Conservation (phyloP, 2,329 filamentous ascomycete genomes). For the Aspergillus sp. region DNA sequence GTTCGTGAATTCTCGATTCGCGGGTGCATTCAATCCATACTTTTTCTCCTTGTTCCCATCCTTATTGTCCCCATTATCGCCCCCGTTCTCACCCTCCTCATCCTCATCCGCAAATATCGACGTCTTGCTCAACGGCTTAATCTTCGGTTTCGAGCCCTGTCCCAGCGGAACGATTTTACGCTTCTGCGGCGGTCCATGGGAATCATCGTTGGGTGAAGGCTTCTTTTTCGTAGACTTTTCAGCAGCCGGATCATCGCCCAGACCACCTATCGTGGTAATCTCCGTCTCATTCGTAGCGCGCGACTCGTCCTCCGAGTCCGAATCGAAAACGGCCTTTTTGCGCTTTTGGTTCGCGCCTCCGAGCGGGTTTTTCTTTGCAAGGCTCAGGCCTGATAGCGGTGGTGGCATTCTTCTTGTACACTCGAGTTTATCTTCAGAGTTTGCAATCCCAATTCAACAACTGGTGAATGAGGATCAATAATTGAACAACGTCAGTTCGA, state of each 20-base stretch:
- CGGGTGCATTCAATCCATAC: constrained; percentile 26
- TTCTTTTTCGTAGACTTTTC: constrained; percentile 13
- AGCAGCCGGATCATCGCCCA: constrained; percentile 23
- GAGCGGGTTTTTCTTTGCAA: constrained; percentile 38
- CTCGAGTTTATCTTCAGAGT: neutral
- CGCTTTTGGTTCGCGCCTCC: constrained; percentile 44
- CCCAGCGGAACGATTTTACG: constrained; percentile 35
- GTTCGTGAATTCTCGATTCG: constrained; percentile 39
- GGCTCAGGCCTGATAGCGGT: constrained; percentile 45
- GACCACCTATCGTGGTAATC: constrained; percentile 40
- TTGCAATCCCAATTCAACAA: neutral
- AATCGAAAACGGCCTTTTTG: constrained; percentile 50
- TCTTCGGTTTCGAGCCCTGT: constrained; percentile 20
- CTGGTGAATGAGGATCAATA: too few relatives aligned
- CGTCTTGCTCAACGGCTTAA: constrained; percentile 35
- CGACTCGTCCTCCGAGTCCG: constrained; percentile 29
- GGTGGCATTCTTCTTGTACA: constrained; percentile 22
- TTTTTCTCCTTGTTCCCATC: neutral
- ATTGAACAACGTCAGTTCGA: neutral
- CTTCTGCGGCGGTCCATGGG: constrained; percentile 28
- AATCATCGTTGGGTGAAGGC: neutral
- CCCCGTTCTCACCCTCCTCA: constrained; percentile 27
- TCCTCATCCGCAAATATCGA: constrained; percentile 40
- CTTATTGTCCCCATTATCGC: neutral
- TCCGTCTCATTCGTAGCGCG: constrained; percentile 26